These are phyloP conservation scores for Musa troglodytarum DNA, from an alignment of 176 grass and related monocot species.

Conservation along the genomic window DNA sequence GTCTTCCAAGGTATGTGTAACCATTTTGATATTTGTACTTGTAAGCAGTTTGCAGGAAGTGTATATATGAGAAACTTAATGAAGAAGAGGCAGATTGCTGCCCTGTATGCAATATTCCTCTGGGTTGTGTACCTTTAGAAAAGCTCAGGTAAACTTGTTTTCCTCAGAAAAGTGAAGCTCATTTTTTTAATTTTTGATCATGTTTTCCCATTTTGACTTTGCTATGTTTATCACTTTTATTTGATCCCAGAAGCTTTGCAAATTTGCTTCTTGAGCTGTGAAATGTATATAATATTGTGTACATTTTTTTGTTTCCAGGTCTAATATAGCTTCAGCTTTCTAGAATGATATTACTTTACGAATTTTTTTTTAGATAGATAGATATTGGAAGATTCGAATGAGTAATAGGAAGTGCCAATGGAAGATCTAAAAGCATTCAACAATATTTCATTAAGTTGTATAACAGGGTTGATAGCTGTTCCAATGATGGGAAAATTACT, in stretches of 20 bases:
- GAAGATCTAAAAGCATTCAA: not conserved
- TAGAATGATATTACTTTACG: not conserved
- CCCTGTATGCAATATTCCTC: constrained; percentile 29
- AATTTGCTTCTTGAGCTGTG: not conserved
- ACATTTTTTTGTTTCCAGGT: not conserved
- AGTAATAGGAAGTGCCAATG: not conserved
- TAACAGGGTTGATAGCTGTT: no score
- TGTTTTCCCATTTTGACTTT: not conserved
- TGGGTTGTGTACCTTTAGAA: constrained; percentile 26
- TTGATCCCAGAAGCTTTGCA: not conserved
- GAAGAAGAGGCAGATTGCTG: constrained; percentile 29
- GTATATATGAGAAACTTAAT: constrained; percentile 23
- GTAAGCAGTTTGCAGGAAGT: constrained; percentile 33
- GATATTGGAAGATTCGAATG: not conserved
- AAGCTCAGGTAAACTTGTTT: constrained; percentile 31
- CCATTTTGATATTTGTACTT: not conserved
- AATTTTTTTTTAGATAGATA: not conserved
- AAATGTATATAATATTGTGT: not conserved
- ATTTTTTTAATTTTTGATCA: not conserved
- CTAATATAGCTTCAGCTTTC: not conserved
- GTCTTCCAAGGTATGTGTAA: not conserved
- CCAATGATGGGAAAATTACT: not conserved
- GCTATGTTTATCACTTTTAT: not conserved
- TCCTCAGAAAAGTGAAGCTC: not conserved
- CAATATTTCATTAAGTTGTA: not conserved